Evolutionary conservation across 2,329 filamentous ascomycete species (phyloP).

Genomic region (Shiraia sp.): DNA sequence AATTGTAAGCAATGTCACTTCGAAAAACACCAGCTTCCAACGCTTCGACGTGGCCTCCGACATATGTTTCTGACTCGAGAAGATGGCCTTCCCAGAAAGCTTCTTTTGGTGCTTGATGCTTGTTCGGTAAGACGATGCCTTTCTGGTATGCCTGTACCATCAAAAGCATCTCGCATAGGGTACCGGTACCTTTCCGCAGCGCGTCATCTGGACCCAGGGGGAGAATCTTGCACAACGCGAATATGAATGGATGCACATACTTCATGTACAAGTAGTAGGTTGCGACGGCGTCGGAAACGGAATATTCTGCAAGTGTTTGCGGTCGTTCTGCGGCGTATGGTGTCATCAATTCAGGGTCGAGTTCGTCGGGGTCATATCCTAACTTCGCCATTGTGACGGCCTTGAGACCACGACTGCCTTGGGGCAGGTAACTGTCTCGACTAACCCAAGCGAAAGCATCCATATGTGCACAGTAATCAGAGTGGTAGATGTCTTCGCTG

Average conservation of each 20-base stretch:
- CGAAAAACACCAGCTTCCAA: slow-evolving; percentile 98
- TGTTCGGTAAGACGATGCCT: slow-evolving; percentile 92
- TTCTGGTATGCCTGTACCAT: slow-evolving; percentile 98
- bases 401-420: slow-evolving; percentile 95
- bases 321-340: slow-evolving; percentile 84
- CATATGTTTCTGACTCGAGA: slow-evolving; percentile 95
- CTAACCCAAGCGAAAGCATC: slow-evolving; percentile 99
- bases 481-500: slow-evolving; percentile 94
- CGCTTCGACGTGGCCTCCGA: slow-evolving; percentile 98
- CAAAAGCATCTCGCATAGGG: slow-evolving; percentile 97
- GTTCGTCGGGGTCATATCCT: slow-evolving; percentile 95
- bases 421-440: slow-evolving; percentile 94
- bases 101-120: slow-evolving; percentile 88
- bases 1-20: slow-evolving; percentile 92
- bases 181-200: slow-evolving; percentile 92
- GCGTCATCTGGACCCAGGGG: slow-evolving; percentile 92
- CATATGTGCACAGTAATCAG: slow-evolving; percentile 96
- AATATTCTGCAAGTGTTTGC: slow-evolving; percentile 95
- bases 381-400: slow-evolving; percentile 97
- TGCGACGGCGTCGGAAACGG: slow-evolving; percentile 96
- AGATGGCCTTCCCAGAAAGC: slow-evolving; percentile 96
- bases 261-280: slow-evolving; percentile 99
- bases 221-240: slow-evolving; percentile 95
- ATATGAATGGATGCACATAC: slow-evolving; percentile 99
- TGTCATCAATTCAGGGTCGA: slow-evolving; percentile 97